These are phyloP conservation scores for Fonsecaea pedrosoi DNA, from an alignment of 2,329 filamentous ascomycete species.

Conservation along the genomic window DNA sequence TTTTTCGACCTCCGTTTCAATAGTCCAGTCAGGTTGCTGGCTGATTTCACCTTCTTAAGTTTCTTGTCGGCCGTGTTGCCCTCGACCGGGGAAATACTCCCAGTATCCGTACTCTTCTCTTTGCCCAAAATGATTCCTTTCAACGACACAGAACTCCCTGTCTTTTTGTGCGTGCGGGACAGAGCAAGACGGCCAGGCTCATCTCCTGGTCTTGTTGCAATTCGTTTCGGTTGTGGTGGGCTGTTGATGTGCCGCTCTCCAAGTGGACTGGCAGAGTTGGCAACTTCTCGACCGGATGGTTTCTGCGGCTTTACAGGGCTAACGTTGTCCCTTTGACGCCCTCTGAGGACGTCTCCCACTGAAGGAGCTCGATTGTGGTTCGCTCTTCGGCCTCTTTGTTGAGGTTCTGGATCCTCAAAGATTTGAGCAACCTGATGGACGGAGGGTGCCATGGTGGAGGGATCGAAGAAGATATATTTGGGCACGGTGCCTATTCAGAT, in stretches of 20 bases:
- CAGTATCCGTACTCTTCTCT: constrained; percentile 50
- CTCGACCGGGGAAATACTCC: constrained; percentile 45
- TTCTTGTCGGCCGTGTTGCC: constrained; percentile 49
- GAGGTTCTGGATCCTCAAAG: constrained; percentile 40
- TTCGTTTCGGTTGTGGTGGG: constrained; percentile 37
- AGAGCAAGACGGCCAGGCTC: constrained; percentile 23
- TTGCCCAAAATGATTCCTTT: constrained; percentile 42
- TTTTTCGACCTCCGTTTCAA: constrained; percentile 77
- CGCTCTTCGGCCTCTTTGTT: constrained; percentile 26
- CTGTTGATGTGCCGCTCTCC: constrained; percentile 42
- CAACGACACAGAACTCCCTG: constrained; percentile 40
- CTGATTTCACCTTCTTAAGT: constrained; percentile 78
- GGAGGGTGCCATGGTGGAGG: constrained; percentile 34
- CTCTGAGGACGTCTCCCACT: constrained; percentile 35
- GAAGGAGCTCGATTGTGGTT: constrained; percentile 35
- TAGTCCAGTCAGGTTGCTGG: constrained; percentile 79
- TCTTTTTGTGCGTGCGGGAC: constrained; percentile 38
- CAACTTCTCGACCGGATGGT: constrained; percentile 9
- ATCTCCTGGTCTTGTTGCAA: constrained; percentile 36
- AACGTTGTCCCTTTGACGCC: constrained; percentile 33
- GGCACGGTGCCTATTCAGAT: constrained; percentile 33
- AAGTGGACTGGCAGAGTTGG: constrained; percentile 32
- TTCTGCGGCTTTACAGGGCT: constrained; percentile 28
- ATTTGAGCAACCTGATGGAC: constrained; percentile 38
- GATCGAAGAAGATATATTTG: constrained; percentile 28